Conservation (phyloP, 352 stramenopile species). For the Elongisporangium anandrum region DNA sequence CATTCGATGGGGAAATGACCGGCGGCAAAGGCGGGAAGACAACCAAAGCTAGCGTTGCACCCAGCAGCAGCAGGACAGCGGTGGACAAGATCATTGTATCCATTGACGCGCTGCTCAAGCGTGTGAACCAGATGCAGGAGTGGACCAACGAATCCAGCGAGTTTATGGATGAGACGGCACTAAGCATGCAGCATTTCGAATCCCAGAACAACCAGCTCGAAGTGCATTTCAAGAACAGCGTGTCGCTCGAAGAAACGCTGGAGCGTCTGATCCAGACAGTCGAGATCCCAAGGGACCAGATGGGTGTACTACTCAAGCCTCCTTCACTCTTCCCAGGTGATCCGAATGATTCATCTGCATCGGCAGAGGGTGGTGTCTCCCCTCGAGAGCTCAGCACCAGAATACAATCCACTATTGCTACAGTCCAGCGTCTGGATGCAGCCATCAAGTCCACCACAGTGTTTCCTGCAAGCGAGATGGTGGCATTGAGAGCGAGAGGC, state of each 20-base stretch:
- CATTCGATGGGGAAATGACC: slow-evolving; percentile 35
- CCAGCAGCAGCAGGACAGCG: slow-evolving; percentile 13
- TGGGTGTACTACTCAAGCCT: slow-evolving; percentile 46
- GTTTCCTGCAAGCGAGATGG: slow-evolving; percentile 66
- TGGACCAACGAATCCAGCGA: slow-evolving; percentile 67
- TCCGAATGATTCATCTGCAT: slow-evolving; percentile 5
- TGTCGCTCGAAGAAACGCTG: slow-evolving; percentile 53
- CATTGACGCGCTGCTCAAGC: slow-evolving; percentile 44
- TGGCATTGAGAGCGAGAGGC: slow-evolving; percentile 42
- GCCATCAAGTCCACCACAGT: slow-evolving; percentile 53
- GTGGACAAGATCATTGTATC: slow-evolving; percentile 59
- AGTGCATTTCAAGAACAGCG: slow-evolving; percentile 77
- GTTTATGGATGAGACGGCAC: slow-evolving; percentile 49
- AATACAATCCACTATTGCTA: slow-evolving; percentile 31
- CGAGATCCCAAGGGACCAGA: slow-evolving; percentile 50
- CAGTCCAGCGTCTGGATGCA: slow-evolving; percentile 36
- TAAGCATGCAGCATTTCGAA: slow-evolving; percentile 76
- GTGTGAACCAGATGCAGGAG: slow-evolving; percentile 33
- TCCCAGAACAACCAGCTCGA: slow-evolving; percentile 77
- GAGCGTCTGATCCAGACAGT: slow-evolving; percentile 42
- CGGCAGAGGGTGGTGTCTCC: background rate
- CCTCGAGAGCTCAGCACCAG: slow-evolving; percentile 21
- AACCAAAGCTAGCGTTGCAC: background rate
- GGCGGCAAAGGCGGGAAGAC: slow-evolving; percentile 1
- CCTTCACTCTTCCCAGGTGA: slow-evolving; percentile 37